A percentile compares a stretch with the other conserved stretches of the same genome.
phyloP scores from a whole-genome alignment of 31 red algal species.

The Asparagopsis taxiformis region DNA sequence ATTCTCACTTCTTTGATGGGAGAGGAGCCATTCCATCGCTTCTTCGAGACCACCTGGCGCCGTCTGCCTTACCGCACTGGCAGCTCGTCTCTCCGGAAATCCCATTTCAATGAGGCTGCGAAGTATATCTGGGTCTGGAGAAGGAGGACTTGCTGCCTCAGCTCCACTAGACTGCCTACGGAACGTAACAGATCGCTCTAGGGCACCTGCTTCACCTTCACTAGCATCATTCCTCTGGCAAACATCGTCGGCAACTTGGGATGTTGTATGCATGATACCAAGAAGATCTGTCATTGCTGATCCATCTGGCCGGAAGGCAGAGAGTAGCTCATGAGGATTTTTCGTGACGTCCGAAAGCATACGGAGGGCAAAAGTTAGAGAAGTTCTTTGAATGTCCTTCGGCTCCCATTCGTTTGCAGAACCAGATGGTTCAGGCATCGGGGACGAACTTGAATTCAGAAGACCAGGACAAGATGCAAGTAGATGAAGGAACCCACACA shows the following conservation, averaged over 20 bases:
- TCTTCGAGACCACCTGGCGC: slow-evolving; percentile 42
- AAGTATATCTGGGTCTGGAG: slow-evolving; percentile 48
- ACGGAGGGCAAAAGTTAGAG: slow-evolving; percentile 20
- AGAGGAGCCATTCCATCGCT: slow-evolving; percentile 46
- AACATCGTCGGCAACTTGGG: slow-evolving; percentile 25
- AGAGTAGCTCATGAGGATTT: slow-evolving; percentile 16
- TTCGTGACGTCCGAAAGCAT: slow-evolving; percentile 22
- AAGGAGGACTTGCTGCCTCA: slow-evolving; percentile 1
- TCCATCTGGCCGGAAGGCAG: slow-evolving; percentile 37
- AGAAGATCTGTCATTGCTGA: slow-evolving; percentile 42
- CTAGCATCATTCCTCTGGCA: slow-evolving; percentile 12
- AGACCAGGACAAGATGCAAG: slow-evolving; percentile 42
- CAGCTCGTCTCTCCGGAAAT: slow-evolving; percentile 36
- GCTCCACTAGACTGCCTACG: too few relatives aligned
- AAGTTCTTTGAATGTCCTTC: slow-evolving; percentile 39
- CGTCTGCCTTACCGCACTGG: slow-evolving; percentile 22
- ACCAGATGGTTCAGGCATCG: slow-evolving; percentile 4
- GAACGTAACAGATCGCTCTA: too few relatives aligned
- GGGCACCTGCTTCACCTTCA: not conserved
- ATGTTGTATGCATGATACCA: slow-evolving; percentile 47
- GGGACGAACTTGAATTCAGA: slow-evolving; percentile 18
- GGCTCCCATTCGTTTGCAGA: slow-evolving; percentile 24
- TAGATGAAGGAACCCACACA: slow-evolving; percentile 28
- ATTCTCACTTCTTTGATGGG: not conserved
- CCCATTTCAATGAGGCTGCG: slow-evolving; percentile 52